Evolutionary conservation across 306 rosid species (phyloP), one percentile per base, ranked within the genome.

Genomic region (Malus asiatica): DNA sequence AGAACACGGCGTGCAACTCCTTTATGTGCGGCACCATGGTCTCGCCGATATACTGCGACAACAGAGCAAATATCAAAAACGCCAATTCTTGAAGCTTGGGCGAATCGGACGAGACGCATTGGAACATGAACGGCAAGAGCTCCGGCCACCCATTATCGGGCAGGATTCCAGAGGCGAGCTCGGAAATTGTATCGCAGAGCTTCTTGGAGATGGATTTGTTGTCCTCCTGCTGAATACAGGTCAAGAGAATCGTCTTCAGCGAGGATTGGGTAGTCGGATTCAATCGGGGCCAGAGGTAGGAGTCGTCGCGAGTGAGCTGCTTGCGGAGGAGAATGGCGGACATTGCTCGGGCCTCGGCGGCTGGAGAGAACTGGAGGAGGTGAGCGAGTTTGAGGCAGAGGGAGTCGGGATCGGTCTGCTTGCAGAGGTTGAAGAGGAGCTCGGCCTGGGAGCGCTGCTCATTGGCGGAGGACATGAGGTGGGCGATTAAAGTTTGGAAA

Each of bases 111-210:
- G 97, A 95, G 0, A 95, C 98, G 65, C 97, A 95, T 53, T 88
- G 93, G 68, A 95, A 95, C 93, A 95, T 95, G 51, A 90, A 92
- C 4, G 98, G 98, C 22, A 95, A 70, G 30, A 92, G 82, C 66
- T 95, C 98, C 0, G 98, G 97, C 98, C 98, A 95, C 0, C 70
- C 93, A 62, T 90, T 90, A 2, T 92, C 98, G 0, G 98, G 97
- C 10, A 95, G 29, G 57, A 95, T 95, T 5, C 97, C 96, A 0
- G 97, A 88, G 20, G 98, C 98, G n/a, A 95, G 98, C 76, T 92
- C 97, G 1, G 98, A 95, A 22, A 95, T 87, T 18, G 98, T 95
- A 58, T 95, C 98, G 53, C 97, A 92, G 3, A 95, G 83, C 70
- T 95, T 95, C 84, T 92, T 95, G 0, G 96, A 85, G 4, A 92